Evolutionary conservation across 306 rosid species (phyloP).

Genomic region (Arachis hypogaea): DNA sequence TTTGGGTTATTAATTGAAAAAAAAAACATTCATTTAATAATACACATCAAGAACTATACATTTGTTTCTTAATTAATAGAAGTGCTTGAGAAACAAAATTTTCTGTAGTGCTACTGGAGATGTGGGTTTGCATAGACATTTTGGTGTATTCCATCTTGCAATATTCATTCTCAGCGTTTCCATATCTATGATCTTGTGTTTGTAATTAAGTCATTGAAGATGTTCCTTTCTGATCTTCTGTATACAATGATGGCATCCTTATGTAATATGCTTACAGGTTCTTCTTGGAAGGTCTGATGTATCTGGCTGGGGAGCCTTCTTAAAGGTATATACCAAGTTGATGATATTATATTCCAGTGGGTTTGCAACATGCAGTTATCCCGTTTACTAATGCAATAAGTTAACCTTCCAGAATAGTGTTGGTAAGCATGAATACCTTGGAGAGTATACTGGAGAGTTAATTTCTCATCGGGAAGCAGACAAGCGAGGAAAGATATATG

Average conservation of each 20-base stretch:
- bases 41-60: neutral
- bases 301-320: slow-evolving; percentile 99
- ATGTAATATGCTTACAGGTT: slow-evolving; percentile 59
- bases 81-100: slow-evolving; percentile 4
- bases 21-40: neutral
- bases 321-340: slow-evolving; percentile 63
- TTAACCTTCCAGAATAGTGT: slow-evolving; percentile 79
- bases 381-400: slow-evolving; percentile 42
- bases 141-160: slow-evolving; percentile 16
- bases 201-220: slow-evolving; percentile 10
- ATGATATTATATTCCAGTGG: slow-evolving; percentile 6
- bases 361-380: slow-evolving; percentile 16
- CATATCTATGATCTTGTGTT: slow-evolving; percentile 10
- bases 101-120: neutral
- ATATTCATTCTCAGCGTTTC: neutral
- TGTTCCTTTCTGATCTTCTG: slow-evolving; percentile 4
- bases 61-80: slow-evolving; percentile 7
- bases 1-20: neutral
- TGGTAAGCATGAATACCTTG: slow-evolving; percentile 98
- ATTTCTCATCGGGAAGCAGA: slow-evolving; percentile 98
- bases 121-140: slow-evolving; percentile 24
- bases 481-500: slow-evolving; percentile 98
- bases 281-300: slow-evolving; percentile 96
- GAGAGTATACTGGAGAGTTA: slow-evolving; percentile 97
- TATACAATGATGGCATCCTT: slow-evolving; percentile 20